Base-by-base conservation (phyloP, 1,284 basidiomycete genomes). In the Leucoagaricus sp. region DNA sequence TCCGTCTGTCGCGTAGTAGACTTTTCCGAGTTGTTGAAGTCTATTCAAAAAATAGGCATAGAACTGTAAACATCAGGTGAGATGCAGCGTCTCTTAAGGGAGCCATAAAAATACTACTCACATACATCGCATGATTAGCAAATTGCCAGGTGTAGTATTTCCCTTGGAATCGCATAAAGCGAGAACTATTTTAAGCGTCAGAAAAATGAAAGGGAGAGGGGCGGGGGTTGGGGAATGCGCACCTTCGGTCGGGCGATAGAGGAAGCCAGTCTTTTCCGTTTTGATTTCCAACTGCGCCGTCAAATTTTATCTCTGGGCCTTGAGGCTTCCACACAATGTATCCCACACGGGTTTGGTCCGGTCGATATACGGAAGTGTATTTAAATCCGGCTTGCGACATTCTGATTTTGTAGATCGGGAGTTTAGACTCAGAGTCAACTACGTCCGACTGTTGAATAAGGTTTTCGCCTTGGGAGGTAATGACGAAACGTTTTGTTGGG, bases 291-390 rank as follows among this genome's bases (percentile, higher is more conserved):
- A 65, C 41, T 17, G 59, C 45, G n/a, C 63, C 60, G 25, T 44
- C 49, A 25, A 56, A 2, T 19, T 56, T 48, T 6, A 50, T 17
- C 21, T 56, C 48, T 4, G 47, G 41, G 8, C 54, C 54, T 28
- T 61, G 57, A 13, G 57, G 51, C 0, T 57, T 54, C 67, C 67
- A 69, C 50, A 64, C 59, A 28, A 69, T 62, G 4, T 53, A 53
- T 21, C 62, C 65, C 38, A 49, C 48, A 9, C 40, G 41, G 1
- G 54, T 38, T 28, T 48, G 48, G 12, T 50, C 46, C 15, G 41
- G 41, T 15, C 54, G 41, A 15, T 50, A 41, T n/a, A 56, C 12
- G 10, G 54, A 50, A 17, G 54, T 56, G 46, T 50, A 56, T n/a
- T 56, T 42, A 28, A 45, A 38, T 4, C 47, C 54, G 10, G 44